A percentile compares a stretch with the other conserved stretches of the same genome.
Conservation (phyloP, 2,329 filamentous ascomycete species). For the Phialophora chinensis region DNA sequence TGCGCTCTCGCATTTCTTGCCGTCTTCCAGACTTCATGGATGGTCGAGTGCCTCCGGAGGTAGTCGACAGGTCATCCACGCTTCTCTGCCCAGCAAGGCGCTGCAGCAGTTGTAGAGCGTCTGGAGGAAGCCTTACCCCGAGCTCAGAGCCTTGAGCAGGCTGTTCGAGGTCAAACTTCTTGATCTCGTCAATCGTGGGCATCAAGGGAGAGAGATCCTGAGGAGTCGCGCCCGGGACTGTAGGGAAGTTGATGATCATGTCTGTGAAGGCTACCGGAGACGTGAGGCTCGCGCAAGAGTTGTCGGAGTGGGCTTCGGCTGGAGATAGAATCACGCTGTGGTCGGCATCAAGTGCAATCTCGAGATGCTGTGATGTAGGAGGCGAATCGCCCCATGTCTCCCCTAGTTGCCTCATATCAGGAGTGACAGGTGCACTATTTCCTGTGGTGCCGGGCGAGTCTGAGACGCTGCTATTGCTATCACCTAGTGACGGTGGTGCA, state of each 20-base stretch:
- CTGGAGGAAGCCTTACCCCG: slow-evolving; percentile 76
- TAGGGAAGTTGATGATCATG: slow-evolving; percentile 50
- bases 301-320: slow-evolving; percentile 34
- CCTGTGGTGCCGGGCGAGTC: slow-evolving; percentile 72
- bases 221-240: slow-evolving; percentile 44
- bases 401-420: slow-evolving; percentile 62
- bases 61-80: slow-evolving; percentile 49
- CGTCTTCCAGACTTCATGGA: slow-evolving; percentile 31
- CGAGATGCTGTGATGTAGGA: slow-evolving; percentile 28
- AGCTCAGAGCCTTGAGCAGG: slow-evolving; percentile 44
- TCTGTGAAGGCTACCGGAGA: slow-evolving; percentile 65
- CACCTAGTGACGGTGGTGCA: slow-evolving; percentile 85
- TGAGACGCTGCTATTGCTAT: slow-evolving; percentile 79
- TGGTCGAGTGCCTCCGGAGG: slow-evolving; percentile 39
- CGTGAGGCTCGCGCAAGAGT: slow-evolving; percentile 22
- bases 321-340: slow-evolving; percentile 40
- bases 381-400: slow-evolving; percentile 33
- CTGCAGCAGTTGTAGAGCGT: slow-evolving; percentile 79
- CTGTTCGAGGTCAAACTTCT: slow-evolving; percentile 26
- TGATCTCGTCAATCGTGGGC: slow-evolving; percentile 32
- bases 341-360: slow-evolving; percentile 47
- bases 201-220: slow-evolving; percentile 38
- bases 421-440: slow-evolving; percentile 79
- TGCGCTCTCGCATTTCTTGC: slow-evolving; percentile 66
- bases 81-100: slow-evolving; percentile 66